A percentile compares a stretch with the other conserved stretches of the same genome.
These are phyloP conservation scores for Citrus cavaleriei DNA, from an alignment of 345 rosid genomes.

Conservation along the genomic window DNA sequence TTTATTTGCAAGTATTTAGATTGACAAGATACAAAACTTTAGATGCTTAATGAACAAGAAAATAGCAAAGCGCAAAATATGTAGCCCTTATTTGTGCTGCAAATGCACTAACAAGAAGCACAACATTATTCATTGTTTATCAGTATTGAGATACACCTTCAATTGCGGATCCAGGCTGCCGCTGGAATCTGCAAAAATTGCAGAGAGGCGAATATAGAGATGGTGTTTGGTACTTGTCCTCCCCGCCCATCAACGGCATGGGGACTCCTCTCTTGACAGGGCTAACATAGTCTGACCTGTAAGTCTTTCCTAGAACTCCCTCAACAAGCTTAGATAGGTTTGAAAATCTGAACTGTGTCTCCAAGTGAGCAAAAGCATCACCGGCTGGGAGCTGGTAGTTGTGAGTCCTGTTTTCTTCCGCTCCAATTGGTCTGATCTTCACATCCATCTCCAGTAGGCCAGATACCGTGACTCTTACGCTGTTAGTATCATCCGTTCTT, in stretches of 20 bases:
- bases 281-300: slow-evolving; percentile 59
- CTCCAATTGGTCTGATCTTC: slow-evolving; percentile 55
- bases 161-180: slow-evolving; percentile 28
- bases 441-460: slow-evolving; percentile 59
- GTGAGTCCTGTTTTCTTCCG: slow-evolving; percentile 58
- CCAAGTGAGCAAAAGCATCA: slow-evolving; percentile 72
- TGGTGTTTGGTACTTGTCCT: slow-evolving; percentile 68
- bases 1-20: not conserved
- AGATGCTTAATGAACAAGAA: not conserved
- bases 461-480: slow-evolving; percentile 44
- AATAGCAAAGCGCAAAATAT: not conserved
- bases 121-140: not conserved
- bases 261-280: slow-evolving; percentile 68
- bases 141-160: not conserved
- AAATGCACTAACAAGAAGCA: not conserved
- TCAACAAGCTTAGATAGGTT: slow-evolving; percentile 57
- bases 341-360: slow-evolving; percentile 68
- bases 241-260: slow-evolving; percentile 87
- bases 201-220: slow-evolving; percentile 68
- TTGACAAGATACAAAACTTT: not conserved
- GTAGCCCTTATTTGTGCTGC: slow-evolving; percentile 5
- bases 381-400: slow-evolving; percentile 60
- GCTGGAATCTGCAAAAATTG: slow-evolving; percentile 56
- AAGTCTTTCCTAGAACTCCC: slow-evolving; percentile 78
- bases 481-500: slow-evolving; percentile 59